Base-by-base conservation (phyloP, 352 stramenopile genomes). In the Phytophthora chlamydospora region DNA sequence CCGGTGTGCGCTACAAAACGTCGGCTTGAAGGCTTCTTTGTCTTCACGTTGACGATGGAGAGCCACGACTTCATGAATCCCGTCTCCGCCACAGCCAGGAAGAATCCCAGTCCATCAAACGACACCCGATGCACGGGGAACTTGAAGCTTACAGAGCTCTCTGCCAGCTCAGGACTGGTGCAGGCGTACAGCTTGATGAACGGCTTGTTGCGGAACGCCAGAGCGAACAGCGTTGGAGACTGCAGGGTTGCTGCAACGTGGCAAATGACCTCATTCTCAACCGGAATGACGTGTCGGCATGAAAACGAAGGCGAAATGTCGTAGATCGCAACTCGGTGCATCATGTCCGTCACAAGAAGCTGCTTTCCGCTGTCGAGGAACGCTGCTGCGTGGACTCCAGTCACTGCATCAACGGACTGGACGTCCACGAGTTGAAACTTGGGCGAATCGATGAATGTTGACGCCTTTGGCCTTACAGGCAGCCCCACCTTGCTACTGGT, bases 1-100 rank as follows among this genome's bases (percentile, higher is more conserved):
- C 82, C 82, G 6, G 78, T 50, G 38, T 91, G 82, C 4, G 79
- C 82, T 38, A 71, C 47, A 43, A 91, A 91, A 3, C 76, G 77
- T 21, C 48, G 71, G 14, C 38, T 70, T 10, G 58, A 66, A 21
- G 32, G 10, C 4, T 38, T 59, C 48, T 33, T 63, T 2, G 56
- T 66, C 31, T 53, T 39, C 10, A 78, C 38, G 41, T 73, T 76
- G 40, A 79, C 38, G 48, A 91, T 70, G 14, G 71, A 78, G 45
- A 91, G 58, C 76, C 76, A 89, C 3, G 74, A 61, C 35, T 89
- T 88, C 35, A 89, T 67, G 24, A 68, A 77, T 21, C 64, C 68
- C 1, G 52, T 62, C 58, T 89, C 78, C 12, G 78, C 76, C 0
- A 75, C 63, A 2, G 75, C 76, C 13, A 88, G 49, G 19, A 60